A percentile compares a stretch with the other conserved stretches of the same genome.
phyloP scores from a whole-genome alignment of 257 asterid genomes.

The Salvia miltiorrhiza region DNA sequence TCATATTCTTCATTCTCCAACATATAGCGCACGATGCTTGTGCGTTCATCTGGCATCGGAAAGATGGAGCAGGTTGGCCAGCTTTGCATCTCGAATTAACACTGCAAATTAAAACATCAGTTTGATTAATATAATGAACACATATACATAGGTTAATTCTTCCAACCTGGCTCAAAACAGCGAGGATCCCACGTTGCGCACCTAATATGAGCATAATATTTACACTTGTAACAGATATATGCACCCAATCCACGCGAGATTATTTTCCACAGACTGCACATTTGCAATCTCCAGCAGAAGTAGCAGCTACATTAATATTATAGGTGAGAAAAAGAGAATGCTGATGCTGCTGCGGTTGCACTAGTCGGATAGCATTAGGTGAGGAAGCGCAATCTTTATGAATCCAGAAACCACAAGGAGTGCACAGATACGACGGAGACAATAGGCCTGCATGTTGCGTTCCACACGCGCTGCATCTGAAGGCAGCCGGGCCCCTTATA shows the following conservation, averaged over 20 bases:
- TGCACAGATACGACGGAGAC: neutral
- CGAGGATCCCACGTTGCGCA: neutral
- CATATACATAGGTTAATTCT: no score
- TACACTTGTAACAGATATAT: neutral
- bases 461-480: slow-evolving; percentile 11
- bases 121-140: no score
- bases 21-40: neutral
- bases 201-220: neutral
- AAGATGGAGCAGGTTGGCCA: neutral
- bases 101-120: no score
- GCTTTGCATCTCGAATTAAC: neutral
- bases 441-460: neutral
- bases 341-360: neutral
- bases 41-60: slow-evolving; percentile 3
- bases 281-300: neutral
- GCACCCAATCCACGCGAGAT: neutral
- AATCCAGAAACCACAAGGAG: neutral
- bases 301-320: neutral
- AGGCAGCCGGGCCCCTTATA: neutral
- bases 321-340: slow-evolving; percentile 3
- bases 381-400: neutral
- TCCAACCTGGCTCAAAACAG: no score
- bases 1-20: neutral
- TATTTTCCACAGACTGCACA: neutral
- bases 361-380: no score